Percentiles rank a stretch among this genome's conserved stretches.
Evolutionary conservation across 2,329 filamentous ascomycete species (phyloP).

Genomic region (Ophiostoma sp.): DNA sequence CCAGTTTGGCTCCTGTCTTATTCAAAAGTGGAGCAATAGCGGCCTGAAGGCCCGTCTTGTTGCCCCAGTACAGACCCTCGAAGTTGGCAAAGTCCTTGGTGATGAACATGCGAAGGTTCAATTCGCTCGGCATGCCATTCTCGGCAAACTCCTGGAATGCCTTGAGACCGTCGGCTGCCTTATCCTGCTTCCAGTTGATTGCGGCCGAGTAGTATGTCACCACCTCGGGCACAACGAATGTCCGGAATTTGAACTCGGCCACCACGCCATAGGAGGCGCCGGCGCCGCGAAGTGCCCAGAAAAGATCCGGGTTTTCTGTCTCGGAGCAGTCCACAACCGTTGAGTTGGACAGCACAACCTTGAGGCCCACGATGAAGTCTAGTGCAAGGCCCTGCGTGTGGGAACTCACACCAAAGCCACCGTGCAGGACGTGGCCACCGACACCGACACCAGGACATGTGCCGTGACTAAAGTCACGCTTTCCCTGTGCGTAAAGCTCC

Average conservation of each 20-base stretch:
- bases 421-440: slow-evolving; percentile 44
- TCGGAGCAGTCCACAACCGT: slow-evolving; percentile 37
- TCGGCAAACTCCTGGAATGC: slow-evolving; percentile 37
- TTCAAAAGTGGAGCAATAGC: slow-evolving; percentile 40
- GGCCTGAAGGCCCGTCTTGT: slow-evolving; percentile 37
- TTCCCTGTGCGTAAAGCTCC: slow-evolving; percentile 42
- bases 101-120: slow-evolving; percentile 46
- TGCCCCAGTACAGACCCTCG: slow-evolving; percentile 42
- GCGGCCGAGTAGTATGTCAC: slow-evolving; percentile 38
- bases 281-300: slow-evolving; percentile 47
- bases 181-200: slow-evolving; percentile 35
- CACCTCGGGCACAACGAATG: slow-evolving; percentile 40
- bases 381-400: slow-evolving; percentile 40
- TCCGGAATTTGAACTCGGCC: slow-evolving; percentile 42
- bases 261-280: slow-evolving; percentile 47
- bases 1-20: slow-evolving; percentile 39
- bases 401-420: slow-evolving; percentile 43
- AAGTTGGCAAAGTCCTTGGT: slow-evolving; percentile 40
- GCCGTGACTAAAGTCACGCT: slow-evolving; percentile 49
- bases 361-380: slow-evolving; percentile 41
- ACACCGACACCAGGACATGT: slow-evolving; percentile 51
- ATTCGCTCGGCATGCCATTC: slow-evolving; percentile 41
- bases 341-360: slow-evolving; percentile 42
- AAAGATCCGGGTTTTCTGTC: slow-evolving; percentile 42
- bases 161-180: slow-evolving; percentile 34